Base-by-base conservation (phyloP, 495 filamentous ascomycete genomes). In the Penicillium paradoxum region DNA sequence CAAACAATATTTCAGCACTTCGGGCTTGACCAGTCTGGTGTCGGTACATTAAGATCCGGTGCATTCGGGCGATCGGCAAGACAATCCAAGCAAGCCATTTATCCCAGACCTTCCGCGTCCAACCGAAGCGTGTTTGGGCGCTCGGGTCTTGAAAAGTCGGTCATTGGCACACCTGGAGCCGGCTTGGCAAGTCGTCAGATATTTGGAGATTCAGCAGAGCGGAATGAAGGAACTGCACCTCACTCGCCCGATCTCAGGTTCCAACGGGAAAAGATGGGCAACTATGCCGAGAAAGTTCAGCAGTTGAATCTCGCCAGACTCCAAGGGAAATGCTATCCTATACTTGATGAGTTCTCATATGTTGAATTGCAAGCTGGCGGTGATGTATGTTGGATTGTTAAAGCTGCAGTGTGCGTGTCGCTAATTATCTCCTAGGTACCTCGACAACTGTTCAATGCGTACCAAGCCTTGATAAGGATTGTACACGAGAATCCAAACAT, bases 1-100 rank as follows among this genome's bases (percentile, higher is more conserved):
- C 87, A 85, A 64, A 83, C 84, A 47, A 96, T 97, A 46, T 96
- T 96, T 65, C 83, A 96, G 60, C 93, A 99, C 64, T 97, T 99
- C 66, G 93, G 93, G 7, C 85, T 99, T 36, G 86, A 80, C 52
- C 77, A 84, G 7, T 44, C 64, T 24, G 57, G 70, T 45, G 63
- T 65, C 48, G 74, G 75, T 30, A 69, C 69, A 15, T 36, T 75
- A 29, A 73, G 70, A 39, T 48, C 62, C 11, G 79, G 79, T 19
- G 71, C 75, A 6, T 89, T 89, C 72, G 83, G 86, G 29, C 75
- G 83, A 22, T 79, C 82, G 10, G 66, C 56, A 18, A 69, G 79
- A 62, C 63, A 75, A 63, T 54, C 65, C 11, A 77, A 67, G 64
- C 64, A 65, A 42, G 55, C 56, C 13, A 24, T 63, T 41, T 53